These are phyloP conservation scores for Apiospora phragmitis DNA, from an alignment of 2,329 filamentous ascomycete genomes.

Conservation along the genomic window DNA sequence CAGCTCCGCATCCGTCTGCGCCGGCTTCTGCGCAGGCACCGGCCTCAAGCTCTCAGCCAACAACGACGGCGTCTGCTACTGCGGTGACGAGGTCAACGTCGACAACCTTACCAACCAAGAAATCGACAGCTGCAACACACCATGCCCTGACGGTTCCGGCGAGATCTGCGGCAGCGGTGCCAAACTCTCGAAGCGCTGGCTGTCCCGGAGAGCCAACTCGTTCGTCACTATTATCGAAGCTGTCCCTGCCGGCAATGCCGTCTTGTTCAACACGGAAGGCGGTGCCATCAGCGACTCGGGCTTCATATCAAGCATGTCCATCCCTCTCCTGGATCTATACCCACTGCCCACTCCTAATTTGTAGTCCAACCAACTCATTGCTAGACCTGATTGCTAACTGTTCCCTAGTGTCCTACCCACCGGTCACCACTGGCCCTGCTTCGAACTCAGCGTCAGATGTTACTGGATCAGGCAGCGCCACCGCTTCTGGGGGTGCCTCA, in stretches of 20 bases:
- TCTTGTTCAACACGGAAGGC: neutral
- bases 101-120: neutral
- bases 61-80: constrained; percentile 17
- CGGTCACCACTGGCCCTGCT: neutral
- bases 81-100: constrained; percentile 11
- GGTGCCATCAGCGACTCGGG: neutral
- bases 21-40: constrained; percentile 15
- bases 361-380: neutral
- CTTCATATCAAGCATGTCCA: constrained; percentile 2
- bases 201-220: neutral
- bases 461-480: neutral
- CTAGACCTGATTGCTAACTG: neutral
- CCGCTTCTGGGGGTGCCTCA: neutral
- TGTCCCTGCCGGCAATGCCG: neutral
- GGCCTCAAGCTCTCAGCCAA: constrained; percentile 13
- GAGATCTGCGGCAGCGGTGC: constrained; percentile 3
- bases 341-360: neutral
- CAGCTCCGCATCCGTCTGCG: constrained; percentile 12
- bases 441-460: too few species aligned
- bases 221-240: constrained; percentile 17
- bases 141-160: neutral
- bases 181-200: neutral
- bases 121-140: neutral
- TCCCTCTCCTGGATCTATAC: neutral
- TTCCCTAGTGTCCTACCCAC: neutral